Evolutionary conservation across 257 asterid species (phyloP).

Genomic region (Rauvolfia tetraphylla): DNA sequence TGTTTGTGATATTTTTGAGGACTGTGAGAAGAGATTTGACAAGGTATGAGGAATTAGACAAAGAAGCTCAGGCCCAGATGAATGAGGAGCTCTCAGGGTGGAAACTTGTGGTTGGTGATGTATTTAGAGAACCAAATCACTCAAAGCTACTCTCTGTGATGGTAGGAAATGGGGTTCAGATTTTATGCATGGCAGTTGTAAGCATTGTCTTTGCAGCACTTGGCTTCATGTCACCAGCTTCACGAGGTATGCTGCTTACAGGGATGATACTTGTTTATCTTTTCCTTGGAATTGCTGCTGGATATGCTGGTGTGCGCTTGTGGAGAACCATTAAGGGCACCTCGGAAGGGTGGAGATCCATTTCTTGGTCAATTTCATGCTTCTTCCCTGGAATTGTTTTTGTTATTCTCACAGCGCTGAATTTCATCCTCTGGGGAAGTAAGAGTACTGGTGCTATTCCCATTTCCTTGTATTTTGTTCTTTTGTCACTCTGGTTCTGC

Average conservation of each 20-base stretch:
- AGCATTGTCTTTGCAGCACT: constrained; percentile 75
- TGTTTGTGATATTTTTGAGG: constrained; percentile 73
- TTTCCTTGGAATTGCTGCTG: constrained; percentile 71
- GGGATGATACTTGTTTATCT: constrained; percentile 87
- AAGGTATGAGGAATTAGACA: constrained; percentile 79
- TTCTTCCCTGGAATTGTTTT: constrained; percentile 83
- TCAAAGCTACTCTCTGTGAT: constrained; percentile 66
- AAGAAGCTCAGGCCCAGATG: constrained; percentile 87
- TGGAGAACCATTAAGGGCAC: constrained; percentile 70
- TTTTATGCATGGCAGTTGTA: constrained; percentile 72
- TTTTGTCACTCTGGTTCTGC: constrained; percentile 79
- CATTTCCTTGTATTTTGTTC: constrained; percentile 58
- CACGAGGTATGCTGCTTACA: constrained; percentile 79
- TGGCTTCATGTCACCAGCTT: constrained; percentile 91
- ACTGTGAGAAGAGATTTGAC: constrained; percentile 86
- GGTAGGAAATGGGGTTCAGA: constrained; percentile 82
- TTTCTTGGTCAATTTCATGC: constrained; percentile 74
- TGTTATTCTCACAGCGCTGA: constrained; percentile 58
- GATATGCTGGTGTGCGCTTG: constrained; percentile 60
- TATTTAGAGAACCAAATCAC: constrained; percentile 71
- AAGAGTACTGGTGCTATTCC: constrained; percentile 84
- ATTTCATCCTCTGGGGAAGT: constrained; percentile 87
- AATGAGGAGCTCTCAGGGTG: constrained; percentile 89
- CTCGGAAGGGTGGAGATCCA: constrained; percentile 69
- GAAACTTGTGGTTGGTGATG: constrained; percentile 92